phyloP scores from a whole-genome alignment of 2,329 filamentous ascomycete genomes.

The Aureobasidium sp. region DNA sequence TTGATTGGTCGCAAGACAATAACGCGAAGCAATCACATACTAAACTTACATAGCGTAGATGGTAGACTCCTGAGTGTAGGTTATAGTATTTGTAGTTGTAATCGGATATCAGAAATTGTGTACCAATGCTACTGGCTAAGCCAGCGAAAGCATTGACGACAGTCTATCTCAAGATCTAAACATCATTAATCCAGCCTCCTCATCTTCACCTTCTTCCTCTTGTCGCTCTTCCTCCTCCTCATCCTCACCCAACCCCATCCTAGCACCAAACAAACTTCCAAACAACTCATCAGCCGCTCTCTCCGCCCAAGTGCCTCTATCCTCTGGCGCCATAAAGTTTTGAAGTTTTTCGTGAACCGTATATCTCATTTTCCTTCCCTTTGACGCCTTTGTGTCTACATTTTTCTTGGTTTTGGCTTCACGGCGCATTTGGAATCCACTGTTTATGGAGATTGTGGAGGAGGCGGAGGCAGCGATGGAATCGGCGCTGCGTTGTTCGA shows the following conservation, averaged over 20 bases:
- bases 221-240: conserved; percentile 30
- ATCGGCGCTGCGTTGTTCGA: conserved; percentile 73
- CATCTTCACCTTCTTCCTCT: conserved; percentile 22
- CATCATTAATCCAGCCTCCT: conserved; percentile 27
- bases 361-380: conserved; percentile 88
- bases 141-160: too few relatives aligned
- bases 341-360: conserved; percentile 95
- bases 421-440: conserved; percentile 44
- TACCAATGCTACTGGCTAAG: too few relatives aligned
- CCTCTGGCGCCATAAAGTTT: conserved; percentile 95
- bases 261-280: conserved; percentile 43
- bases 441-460: conserved; percentile 31
- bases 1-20: too few relatives aligned
- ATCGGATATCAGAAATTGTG: too few relatives aligned
- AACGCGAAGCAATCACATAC: too few relatives aligned
- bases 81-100: too few relatives aligned
- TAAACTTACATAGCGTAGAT: too few relatives aligned
- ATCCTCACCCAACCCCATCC: conserved; percentile 38
- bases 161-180: conserved; percentile 20
- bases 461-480: conserved; percentile 32
- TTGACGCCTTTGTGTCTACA: conserved; percentile 90
- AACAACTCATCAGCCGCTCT: conserved; percentile 63
- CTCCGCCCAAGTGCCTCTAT: conserved; percentile 71
- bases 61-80: too few relatives aligned
- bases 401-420: conserved; percentile 78